Base-by-base conservation (phyloP, 1,139 yeast genomes). In the Taiozyma sp. region DNA sequence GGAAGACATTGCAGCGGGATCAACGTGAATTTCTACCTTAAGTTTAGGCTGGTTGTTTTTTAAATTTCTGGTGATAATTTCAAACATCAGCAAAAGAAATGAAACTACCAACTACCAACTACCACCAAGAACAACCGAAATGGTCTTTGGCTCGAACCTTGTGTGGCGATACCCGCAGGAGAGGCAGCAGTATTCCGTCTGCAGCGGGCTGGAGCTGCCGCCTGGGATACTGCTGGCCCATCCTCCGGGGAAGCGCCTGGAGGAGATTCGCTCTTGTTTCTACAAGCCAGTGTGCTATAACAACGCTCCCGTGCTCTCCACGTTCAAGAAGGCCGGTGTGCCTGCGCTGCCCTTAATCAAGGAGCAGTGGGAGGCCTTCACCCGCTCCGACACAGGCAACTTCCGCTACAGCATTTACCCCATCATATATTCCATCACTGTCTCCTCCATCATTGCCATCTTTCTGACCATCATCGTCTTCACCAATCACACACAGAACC, bases 371-470 rank as follows among this genome's bases (percentile, higher is more conserved):
- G 14, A 22, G 2, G 22, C 14, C 14, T 58, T 50, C 37, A 39
- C 47, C 5, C 7, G 11, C 11, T 52, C 58, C 1, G 56, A 53
- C 8, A 46, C 49, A 10, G 83, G 86, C 0, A 60, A 74, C 3
- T 84, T 80, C 63, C 69, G 75, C 29, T 79, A 78, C 59, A 76
- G 85, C 51, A 73, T 83, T 28, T 85, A 77, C 47, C 79, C 90
- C 0, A 74, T 83, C 37, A 69, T 85, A 1, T 81, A 83, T 61
- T 77, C 87, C 0, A 66, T 85, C 28, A 76, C 88, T 11, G 77
- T 83, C 1, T 83, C 84, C 64, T 80, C 86, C 16, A 85, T 85
- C 19, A 75, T 85, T 11, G 79, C 85, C 8, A 72, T 85, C 69
- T 80, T 83, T 54, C 67, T 86, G 37, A 81, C 90, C 1, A 65